Conservation (phyloP, 768 basidiomycete genomes). For the Termitomyces titanicus region DNA sequence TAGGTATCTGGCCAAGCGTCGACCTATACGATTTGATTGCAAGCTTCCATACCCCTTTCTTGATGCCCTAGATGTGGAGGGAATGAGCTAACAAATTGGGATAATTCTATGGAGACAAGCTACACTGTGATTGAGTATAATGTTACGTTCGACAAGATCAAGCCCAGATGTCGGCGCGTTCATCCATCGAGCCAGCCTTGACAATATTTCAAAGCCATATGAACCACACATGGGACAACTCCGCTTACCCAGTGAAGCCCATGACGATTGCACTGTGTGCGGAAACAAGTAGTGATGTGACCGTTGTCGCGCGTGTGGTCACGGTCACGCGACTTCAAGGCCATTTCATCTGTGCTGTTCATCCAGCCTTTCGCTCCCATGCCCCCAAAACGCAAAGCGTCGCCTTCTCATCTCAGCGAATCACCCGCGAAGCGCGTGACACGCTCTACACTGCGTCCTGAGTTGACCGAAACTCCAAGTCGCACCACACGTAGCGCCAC, state of each 20-base stretch:
- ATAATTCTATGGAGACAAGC: constrained; percentile 9
- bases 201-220: constrained; percentile 7
- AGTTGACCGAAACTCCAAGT: not conserved
- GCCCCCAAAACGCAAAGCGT: constrained; percentile 45
- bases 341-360: constrained; percentile 1
- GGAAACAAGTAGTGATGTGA: not conserved
- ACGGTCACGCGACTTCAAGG: constrained; percentile 15
- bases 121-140: constrained; percentile 67
- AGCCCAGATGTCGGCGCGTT: constrained; percentile 77
- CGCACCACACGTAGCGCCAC: constrained; percentile 2
- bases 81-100: not conserved
- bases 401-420: constrained; percentile 16
- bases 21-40: constrained; percentile 74
- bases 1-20: constrained; percentile 54
- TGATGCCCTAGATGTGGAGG: constrained; percentile 43
- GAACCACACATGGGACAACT: constrained; percentile 29
- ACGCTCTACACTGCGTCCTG: constrained; percentile 13
- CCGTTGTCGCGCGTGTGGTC: constrained; percentile 9
- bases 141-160: constrained; percentile 65
- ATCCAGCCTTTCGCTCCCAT: constrained; percentile 16
- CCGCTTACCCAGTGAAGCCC: constrained; percentile 60
- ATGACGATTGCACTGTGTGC: constrained; percentile 24
- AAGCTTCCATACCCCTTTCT: constrained; percentile 64
- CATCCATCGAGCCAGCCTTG: constrained; percentile 75
- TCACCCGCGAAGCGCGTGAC: constrained; percentile 32